phyloP scores from a whole-genome alignment of 2,329 filamentous ascomycete species.

The Arthrobotrys sphaeroides region DNA sequence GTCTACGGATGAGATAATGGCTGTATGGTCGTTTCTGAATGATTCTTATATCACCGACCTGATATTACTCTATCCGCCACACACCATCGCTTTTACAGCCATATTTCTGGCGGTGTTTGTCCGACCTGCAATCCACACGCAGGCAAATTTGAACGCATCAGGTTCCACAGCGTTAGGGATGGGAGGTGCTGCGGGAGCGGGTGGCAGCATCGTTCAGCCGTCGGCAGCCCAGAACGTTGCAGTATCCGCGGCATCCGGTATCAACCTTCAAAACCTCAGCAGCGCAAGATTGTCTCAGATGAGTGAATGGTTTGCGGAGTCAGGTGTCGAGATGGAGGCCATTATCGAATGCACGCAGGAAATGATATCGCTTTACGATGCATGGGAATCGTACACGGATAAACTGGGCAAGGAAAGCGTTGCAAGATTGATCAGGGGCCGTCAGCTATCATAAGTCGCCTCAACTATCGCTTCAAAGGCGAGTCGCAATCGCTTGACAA shows the following conservation, averaged over 20 bases:
- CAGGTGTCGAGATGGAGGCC: constrained; percentile 81
- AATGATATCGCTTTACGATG: constrained; percentile 86
- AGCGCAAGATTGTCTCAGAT: constrained; percentile 72
- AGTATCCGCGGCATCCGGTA: constrained; percentile 54
- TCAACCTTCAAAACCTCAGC: constrained; percentile 56
- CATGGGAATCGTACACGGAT: constrained; percentile 74
- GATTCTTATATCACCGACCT: constrained; percentile 92
- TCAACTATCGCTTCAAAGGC: constrained; percentile 24
- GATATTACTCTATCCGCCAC: constrained; percentile 85
- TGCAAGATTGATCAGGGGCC: constrained; percentile 70
- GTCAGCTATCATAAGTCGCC: constrained; percentile 67
- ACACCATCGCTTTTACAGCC: constrained; percentile 85
- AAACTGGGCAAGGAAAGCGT: constrained; percentile 73
- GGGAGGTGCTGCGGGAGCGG: constrained; percentile 57
- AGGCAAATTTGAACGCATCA: constrained; percentile 64
- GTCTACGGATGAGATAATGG: constrained; percentile 77
- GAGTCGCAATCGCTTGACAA: constrained; percentile 36
- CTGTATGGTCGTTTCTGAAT: constrained; percentile 86
- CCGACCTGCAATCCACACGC: constrained; percentile 67
- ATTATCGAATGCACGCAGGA: constrained; percentile 92
- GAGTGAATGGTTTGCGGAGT: constrained; percentile 84
- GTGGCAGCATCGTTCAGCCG: constrained; percentile 58
- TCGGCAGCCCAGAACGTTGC: constrained; percentile 51
- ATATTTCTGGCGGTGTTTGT: constrained; percentile 86
- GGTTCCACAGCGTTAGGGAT: constrained; percentile 59